Conservation (phyloP, 2,329 filamentous ascomycete genomes). For the Blastomyces emzantsi region DNA sequence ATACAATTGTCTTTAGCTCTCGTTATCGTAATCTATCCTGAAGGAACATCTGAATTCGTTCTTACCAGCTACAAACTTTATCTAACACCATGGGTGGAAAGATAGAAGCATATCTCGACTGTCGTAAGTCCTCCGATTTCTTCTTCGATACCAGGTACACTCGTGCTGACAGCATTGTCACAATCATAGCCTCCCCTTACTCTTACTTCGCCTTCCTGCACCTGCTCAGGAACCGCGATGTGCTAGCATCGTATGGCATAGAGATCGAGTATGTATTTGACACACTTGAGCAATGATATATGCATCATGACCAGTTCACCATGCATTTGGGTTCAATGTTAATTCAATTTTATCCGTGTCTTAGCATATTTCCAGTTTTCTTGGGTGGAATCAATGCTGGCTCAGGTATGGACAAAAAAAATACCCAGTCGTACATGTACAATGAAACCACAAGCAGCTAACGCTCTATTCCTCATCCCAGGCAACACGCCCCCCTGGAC, state of each 20-base stretch:
- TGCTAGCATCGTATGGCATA: constrained; percentile 51
- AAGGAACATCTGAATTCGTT: background rate
- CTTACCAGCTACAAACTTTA: background rate
- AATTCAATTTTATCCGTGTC: background rate
- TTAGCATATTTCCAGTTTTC: constrained; percentile 62
- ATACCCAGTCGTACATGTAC: background rate
- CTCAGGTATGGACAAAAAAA: constrained; percentile 39
- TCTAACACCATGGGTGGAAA: constrained; percentile 45
- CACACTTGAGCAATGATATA: background rate
- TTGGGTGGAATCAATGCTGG: constrained; percentile 57
- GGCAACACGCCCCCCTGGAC: constrained; percentile 70
- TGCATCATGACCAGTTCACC: background rate
- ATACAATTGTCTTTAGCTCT: background rate
- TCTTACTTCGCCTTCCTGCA: constrained; percentile 48
- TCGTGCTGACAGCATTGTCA: background rate
- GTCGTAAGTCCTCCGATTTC: constrained; percentile 43
- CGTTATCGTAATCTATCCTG: background rate
- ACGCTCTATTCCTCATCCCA: constrained; percentile 21
- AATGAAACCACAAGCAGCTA: background rate
- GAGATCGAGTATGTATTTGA: constrained; percentile 52
- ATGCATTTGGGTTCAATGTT: background rate
- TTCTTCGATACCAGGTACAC: background rate
- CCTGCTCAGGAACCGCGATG: constrained; percentile 47
- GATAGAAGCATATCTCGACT: constrained; percentile 60
- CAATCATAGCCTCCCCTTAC: constrained; percentile 52